Percentiles rank a stretch among this genome's conserved stretches.
Evolutionary conservation across 208 protist genomes (phyloP).

Genomic region (Trichomonas tenax): DNA sequence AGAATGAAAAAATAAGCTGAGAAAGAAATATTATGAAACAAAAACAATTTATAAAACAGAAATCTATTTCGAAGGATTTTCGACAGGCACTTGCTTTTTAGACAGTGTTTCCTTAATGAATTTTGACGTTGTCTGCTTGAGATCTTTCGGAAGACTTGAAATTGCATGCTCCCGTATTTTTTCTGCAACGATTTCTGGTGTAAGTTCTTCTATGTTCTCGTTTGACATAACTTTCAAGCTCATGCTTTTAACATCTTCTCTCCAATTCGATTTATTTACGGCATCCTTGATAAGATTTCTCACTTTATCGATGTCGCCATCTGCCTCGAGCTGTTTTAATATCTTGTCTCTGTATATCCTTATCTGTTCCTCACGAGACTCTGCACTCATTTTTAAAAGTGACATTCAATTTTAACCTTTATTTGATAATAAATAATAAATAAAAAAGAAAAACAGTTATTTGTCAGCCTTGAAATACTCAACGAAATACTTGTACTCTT

Average conservation of each 20-base stretch:
- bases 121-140: not conserved
- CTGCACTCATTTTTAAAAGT: too few species aligned
- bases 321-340: not conserved
- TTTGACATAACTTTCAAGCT: not conserved
- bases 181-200: not conserved
- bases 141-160: not conserved
- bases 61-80: not conserved
- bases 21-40: too few species aligned
- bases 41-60: not conserved
- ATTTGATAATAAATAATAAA: not conserved
- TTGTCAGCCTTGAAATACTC: not conserved
- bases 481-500: not conserved
- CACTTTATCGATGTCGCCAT: not conserved
- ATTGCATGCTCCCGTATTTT: not conserved
- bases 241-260: not conserved
- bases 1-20: too few species aligned
- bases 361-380: not conserved
- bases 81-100: not conserved
- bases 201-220: not conserved
- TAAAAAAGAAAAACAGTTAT: not conserved
- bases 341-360: not conserved
- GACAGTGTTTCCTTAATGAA: not conserved
- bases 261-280: not conserved
- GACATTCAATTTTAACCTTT: too few species aligned
- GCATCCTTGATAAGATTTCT: not conserved